A percentile compares a stretch with the other conserved stretches of the same genome.
Conservation (phyloP, 352 stramenopile species). For the Globisporangium polare region DNA sequence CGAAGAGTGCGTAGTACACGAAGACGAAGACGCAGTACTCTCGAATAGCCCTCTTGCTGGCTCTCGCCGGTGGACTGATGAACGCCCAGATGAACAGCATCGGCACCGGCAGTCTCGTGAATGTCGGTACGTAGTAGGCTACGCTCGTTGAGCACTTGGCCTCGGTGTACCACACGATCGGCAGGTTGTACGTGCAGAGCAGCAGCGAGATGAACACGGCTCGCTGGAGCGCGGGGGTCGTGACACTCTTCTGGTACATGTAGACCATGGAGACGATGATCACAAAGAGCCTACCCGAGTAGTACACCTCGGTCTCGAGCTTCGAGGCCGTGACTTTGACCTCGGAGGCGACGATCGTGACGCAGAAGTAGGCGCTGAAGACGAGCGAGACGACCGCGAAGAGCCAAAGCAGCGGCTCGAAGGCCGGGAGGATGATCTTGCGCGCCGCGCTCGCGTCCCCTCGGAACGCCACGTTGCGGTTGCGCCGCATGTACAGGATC, state of each 20-base stretch:
- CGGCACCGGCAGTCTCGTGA: slow-evolving; percentile 33
- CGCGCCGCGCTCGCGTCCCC: slow-evolving; percentile 48
- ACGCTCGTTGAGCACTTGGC: not conserved
- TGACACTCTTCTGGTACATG: slow-evolving; percentile 46
- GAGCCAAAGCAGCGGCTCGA: slow-evolving; percentile 63
- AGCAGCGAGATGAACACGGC: slow-evolving; percentile 38
- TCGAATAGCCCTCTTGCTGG: slow-evolving; percentile 41
- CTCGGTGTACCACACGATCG: slow-evolving; percentile 35
- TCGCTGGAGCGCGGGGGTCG: slow-evolving; percentile 37
- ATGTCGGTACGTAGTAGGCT: slow-evolving; percentile 34
- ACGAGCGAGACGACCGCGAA: slow-evolving; percentile 27
- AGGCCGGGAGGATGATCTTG: slow-evolving; percentile 65
- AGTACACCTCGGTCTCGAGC: slow-evolving; percentile 38
- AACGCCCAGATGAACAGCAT: slow-evolving; percentile 43
- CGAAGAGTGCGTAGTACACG: slow-evolving; percentile 35
- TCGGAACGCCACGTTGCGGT: slow-evolving; percentile 42
- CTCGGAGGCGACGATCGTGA: slow-evolving; percentile 12
- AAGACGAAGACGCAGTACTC: slow-evolving; percentile 57
- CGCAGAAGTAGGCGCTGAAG: slow-evolving; percentile 30
- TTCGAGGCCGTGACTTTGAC: slow-evolving; percentile 12
- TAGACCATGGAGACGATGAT: slow-evolving; percentile 64
- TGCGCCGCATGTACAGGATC: slow-evolving; percentile 46
- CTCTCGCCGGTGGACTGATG: slow-evolving; percentile 34
- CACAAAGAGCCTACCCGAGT: slow-evolving; percentile 55
- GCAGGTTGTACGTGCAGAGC: slow-evolving; percentile 54